Base-by-base conservation (phyloP, 495 filamentous ascomycete species). In the Xylaria acuta region DNA sequence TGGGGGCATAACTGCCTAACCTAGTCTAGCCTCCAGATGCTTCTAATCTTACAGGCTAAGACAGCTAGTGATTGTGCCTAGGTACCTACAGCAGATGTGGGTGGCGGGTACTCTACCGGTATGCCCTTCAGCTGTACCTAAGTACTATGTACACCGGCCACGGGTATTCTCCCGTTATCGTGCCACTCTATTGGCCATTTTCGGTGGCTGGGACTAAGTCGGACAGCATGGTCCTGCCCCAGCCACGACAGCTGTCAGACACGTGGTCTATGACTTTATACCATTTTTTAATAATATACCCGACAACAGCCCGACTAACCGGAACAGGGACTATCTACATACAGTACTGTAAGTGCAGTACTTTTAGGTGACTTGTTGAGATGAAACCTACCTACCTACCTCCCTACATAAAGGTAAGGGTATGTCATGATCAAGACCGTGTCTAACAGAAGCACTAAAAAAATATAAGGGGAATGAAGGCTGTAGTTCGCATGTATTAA, bases 11-110 rank as follows among this genome's bases (percentile, higher is more conserved):
- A 18, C 53, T 56, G 32, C 53, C 53, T 18, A 56, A 56, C 27
- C 27, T 2, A 56, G 53, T 56, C 27, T 56, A 56, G 53, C 27
- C 14, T 32, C n/a, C 32, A 30, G 47, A 11, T 18, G 27, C 53
- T 56, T 32, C 53, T 27, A 56, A 32, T 32, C 32, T 30, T 12
- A 56, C 27, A 56, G 14, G 25, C 27, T 56, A 27, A 56, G 53
- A 56, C 53, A 56, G 27, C 27, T n/a, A n/a, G 49, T 27, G 49
- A 53, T 53, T 25, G 49, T 51, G n/a, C n/a, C n/a, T n/a, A n/a
- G n/a, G n/a, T n/a, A n/a, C n/a, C n/a, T n/a, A n/a, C n/a, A n/a
- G n/a, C n/a, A n/a, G n/a, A n/a, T n/a, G n/a, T n/a, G n/a, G n/a
- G n/a, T n/a, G n/a, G n/a, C n/a, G n/a, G n/a, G n/a, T n/a, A n/a